Evolutionary conservation across 2,329 filamentous ascomycete genomes (phyloP), one percentile per base, ranked within the genome.

Genomic region (Byssoonygena ceratinophila): DNA sequence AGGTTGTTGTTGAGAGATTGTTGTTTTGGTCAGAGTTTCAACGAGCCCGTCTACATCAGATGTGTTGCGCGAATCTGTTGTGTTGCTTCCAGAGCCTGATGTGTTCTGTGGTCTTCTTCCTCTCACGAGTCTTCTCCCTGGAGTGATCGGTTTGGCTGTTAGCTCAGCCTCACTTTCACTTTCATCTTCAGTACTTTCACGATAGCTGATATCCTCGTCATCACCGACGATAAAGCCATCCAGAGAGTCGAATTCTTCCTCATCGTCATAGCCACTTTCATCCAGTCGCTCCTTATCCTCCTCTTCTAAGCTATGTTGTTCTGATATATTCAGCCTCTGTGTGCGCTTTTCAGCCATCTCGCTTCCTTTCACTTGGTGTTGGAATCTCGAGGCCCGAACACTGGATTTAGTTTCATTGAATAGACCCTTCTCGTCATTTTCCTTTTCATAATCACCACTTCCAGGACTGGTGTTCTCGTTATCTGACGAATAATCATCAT

Each of bases 141-240:
- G 59, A 51, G 59, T 60, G 40, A 58, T 58, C 8, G 50, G 53
- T 29, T 59, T 58, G 6, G 58, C 57, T 22, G 60, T 54, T 40
- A 54, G 39, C 18, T 58, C 56, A 53, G 62, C 58, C 12, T 64
- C 57, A 29, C 64, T 61, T 49, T 67, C 66, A 45, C 25, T 39
- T 20, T 56, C 56, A 29, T 59, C 54, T 27, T 61, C 63, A 7
- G 64, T 63, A 47, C 60, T 61, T 46, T 67, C 65, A 54, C 65
- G 58, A 29, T 61, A 68, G 53, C 66, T 70, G 22, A 62, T 51
- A 46, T 69, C 63, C 11, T 70, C 66, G 61, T 68, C 63, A 57
- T 70, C 67, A 46, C 66, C 67, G 54, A 70, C 65, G 57, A 72
- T 66, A 49, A 71, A 71, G 49, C 65, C 68, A 25, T 69, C 66